Evolutionary conservation across 1,139 yeast species (phyloP).

Genomic region (Magnusiomyces sp.): DNA sequence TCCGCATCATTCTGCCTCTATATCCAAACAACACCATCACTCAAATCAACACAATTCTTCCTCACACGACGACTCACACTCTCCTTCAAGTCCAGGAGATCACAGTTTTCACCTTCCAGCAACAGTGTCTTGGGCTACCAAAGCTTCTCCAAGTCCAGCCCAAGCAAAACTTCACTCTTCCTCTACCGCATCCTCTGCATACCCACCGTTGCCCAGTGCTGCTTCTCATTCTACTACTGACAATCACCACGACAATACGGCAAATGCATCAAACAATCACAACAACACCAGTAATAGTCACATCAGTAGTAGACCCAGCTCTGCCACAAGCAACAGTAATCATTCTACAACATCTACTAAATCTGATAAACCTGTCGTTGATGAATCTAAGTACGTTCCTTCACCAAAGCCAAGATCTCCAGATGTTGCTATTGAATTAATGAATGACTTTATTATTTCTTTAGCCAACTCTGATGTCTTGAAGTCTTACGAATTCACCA

Average conservation of each 20-base stretch:
- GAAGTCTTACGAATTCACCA: background rate
- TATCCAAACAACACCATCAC: background rate
- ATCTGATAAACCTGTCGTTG: background rate
- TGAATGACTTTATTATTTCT: background rate
- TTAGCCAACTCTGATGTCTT: background rate
- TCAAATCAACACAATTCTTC: background rate
- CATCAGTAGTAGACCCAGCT: background rate
- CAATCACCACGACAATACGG: background rate
- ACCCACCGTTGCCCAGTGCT: constrained; percentile 29
- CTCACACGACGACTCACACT: constrained; percentile 18
- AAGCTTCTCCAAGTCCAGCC: constrained; percentile 21
- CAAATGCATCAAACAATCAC: background rate
- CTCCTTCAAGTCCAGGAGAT: background rate
- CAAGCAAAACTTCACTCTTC: constrained; percentile 10
- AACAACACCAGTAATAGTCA: background rate
- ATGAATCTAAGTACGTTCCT: background rate
- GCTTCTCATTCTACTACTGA: background rate
- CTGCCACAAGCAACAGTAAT: background rate
- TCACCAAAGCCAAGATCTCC: background rate
- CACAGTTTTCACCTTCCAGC: constrained; percentile 25
- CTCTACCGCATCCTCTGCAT: constrained; percentile 24
- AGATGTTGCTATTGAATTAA: constrained; percentile 3
- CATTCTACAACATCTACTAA: background rate
- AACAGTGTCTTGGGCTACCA: constrained; percentile 36
- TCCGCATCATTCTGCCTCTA: background rate